A percentile compares a stretch with the other conserved stretches of the same genome.
phyloP scores from a whole-genome alignment of 2,329 filamentous ascomycete genomes.

The Colletotrichum australisinense region DNA sequence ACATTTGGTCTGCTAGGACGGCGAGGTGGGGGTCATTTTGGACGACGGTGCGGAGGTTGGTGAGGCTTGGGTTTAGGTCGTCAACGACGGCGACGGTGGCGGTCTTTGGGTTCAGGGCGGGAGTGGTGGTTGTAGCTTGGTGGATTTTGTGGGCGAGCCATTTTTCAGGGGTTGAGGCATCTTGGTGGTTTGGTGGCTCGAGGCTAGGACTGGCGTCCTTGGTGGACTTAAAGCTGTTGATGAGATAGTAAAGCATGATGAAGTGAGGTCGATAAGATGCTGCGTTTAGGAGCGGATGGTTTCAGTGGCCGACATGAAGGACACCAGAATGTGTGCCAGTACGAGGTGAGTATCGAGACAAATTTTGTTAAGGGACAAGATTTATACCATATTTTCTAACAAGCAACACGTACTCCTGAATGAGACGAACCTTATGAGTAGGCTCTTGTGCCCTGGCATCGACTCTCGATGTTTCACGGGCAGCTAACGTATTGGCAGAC shows the following conservation, averaged over 20 bases:
- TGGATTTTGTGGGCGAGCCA: conserved; percentile 2
- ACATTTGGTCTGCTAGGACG: conserved; percentile 12
- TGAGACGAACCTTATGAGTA: not conserved
- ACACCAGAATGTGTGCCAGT: not conserved
- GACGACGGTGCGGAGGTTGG: not conserved
- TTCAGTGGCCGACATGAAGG: too few species aligned
- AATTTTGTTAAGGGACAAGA: too few species aligned
- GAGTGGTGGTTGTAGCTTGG: not conserved
- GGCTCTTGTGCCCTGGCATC: not conserved
- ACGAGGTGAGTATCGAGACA: too few species aligned
- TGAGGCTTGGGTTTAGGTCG: not conserved
- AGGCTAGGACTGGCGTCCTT: too few species aligned
- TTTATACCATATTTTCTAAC: too few species aligned
- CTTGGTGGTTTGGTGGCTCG: not conserved
- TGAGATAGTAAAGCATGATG: not conserved
- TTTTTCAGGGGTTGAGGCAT: not conserved
- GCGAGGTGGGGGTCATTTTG: not conserved
- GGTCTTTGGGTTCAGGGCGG: too few species aligned
- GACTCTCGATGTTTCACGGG: not conserved
- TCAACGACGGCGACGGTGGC: not conserved
- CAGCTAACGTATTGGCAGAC: not conserved
- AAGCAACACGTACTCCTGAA: not conserved
- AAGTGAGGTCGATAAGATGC: too few species aligned
- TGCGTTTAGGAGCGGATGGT: too few species aligned
- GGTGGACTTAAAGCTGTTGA: not conserved